Base-by-base conservation (phyloP, 164 flowering plant genomes). In the Umbilicus rupestris region DNA sequence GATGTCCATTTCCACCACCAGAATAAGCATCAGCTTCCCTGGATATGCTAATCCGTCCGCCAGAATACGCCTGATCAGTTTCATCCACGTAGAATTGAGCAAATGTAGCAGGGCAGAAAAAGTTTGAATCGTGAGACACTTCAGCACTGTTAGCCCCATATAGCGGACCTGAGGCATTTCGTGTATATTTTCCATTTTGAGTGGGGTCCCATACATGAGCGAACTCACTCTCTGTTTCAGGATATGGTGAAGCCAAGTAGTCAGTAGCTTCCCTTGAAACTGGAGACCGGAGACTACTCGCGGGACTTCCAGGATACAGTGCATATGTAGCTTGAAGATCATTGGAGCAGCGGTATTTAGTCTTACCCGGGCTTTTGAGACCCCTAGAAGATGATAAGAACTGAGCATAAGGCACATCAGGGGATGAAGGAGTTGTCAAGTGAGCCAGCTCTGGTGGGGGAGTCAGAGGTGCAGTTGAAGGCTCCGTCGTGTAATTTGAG, bases 371-470 rank as follows among this genome's bases (percentile, higher is more conserved):
- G 62, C 70, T 49, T 77, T 81, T 88, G 28, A 87, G 79, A 74
- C 82, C 85, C 62, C 63, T 31, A 0, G 97, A 75, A 67, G 96
- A 90, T 65, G 96, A 82, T 62, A 94, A 87, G 67, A 88, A 87
- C 64, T 77, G 90, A 28, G 97, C 99, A 72, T 74, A 94, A 52
- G 99, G 99, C 29, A 94, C 99, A 78, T 94, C 99, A 4, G 99
- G 99, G n/a, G 99, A 94, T 26, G 99, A 94, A n/a, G 99, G 99
- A 28, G 97, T 91, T 16, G 99, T 94, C 58, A 81, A 65, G 75
- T 90, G 97, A 67, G 92, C 93, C 68, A 85, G 69, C 71, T 93
- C 98, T 7, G 96, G 97, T 49, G 97, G 98, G 22, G 98, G 98
- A 42, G 98, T 93, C 47, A 87, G 76, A 66, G 98, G 96, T 73